phyloP scores from a whole-genome alignment of 2,329 filamentous ascomycete species.

The Calonectria fujianensis region DNA sequence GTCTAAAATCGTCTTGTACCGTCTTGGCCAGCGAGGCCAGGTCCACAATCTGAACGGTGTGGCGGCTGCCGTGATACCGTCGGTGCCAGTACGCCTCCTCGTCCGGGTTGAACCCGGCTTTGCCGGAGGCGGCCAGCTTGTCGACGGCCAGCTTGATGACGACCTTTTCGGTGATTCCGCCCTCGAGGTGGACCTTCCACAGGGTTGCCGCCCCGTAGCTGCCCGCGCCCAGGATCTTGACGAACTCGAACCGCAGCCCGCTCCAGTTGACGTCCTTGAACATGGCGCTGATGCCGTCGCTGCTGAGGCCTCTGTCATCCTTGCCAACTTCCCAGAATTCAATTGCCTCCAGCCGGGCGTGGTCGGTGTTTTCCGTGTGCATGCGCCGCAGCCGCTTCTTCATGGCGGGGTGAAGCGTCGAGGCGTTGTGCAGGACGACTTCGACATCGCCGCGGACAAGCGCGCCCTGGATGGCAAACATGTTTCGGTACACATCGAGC shows the following conservation, averaged over 20 bases:
- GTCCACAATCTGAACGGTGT: conserved; percentile 55
- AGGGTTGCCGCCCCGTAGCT: conserved; percentile 53
- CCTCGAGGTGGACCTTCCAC: conserved; percentile 51
- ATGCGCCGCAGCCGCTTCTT: neutral
- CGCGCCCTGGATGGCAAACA: conserved; percentile 42
- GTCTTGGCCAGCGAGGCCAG: conserved; percentile 40
- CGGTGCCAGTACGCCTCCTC: conserved; percentile 52
- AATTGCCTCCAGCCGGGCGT: neutral
- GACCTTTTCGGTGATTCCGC: conserved; percentile 45
- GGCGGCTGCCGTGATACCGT: conserved; percentile 53
- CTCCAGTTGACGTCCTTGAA: conserved; percentile 35
- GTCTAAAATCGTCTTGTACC: conserved; percentile 36
- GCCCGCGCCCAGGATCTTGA: conserved; percentile 54
- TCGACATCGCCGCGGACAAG: conserved; percentile 47
- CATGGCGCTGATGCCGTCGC: neutral
- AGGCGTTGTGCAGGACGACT: conserved; percentile 37
- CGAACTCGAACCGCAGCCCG: conserved; percentile 52
- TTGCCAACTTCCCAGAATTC: neutral
- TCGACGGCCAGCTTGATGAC: conserved; percentile 53
- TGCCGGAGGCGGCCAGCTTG: neutral
- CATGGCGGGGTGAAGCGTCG: neutral
- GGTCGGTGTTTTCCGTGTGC: neutral
- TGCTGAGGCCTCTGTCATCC: neutral
- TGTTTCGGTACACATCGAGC: conserved; percentile 36
- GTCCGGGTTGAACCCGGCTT: conserved; percentile 31